phyloP scores from a whole-genome alignment of 2,329 filamentous ascomycete species.

The Elsinoe perseae region DNA sequence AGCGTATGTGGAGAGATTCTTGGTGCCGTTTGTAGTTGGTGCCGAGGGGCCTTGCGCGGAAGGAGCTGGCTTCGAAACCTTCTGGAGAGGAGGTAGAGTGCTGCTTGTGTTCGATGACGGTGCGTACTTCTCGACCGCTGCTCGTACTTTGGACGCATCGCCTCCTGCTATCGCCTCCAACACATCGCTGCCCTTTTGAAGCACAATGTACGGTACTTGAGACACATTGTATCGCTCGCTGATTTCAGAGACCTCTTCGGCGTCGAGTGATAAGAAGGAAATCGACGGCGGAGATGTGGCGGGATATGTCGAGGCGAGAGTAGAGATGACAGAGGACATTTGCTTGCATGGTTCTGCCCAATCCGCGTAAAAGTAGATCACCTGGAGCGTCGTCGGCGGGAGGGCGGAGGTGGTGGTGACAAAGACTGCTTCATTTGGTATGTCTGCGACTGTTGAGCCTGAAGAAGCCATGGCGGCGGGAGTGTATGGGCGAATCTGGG shows the following conservation, averaged over 20 bases:
- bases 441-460: slow-evolving; percentile 57
- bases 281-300: slow-evolving; percentile 57
- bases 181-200: slow-evolving; percentile 66
- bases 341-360: slow-evolving; percentile 96
- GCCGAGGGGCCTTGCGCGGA: slow-evolving; percentile 19
- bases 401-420: slow-evolving; percentile 58
- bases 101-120: slow-evolving; percentile 35
- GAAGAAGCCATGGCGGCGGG: not conserved
- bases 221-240: slow-evolving; percentile 90
- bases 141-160: slow-evolving; percentile 76
- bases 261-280: slow-evolving; percentile 84
- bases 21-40: slow-evolving; percentile 26
- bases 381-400: slow-evolving; percentile 61
- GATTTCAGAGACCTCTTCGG: slow-evolving; percentile 86
- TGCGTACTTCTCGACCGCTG: slow-evolving; percentile 76
- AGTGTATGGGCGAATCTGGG: not conserved
- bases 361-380: slow-evolving; percentile 91
- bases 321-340: slow-evolving; percentile 79
- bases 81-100: slow-evolving; percentile 37
- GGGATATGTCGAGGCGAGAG: slow-evolving; percentile 80
- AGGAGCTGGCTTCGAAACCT: slow-evolving; percentile 38
- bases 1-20: slow-evolving; percentile 40
- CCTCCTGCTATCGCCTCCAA: slow-evolving; percentile 84
- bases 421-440: slow-evolving; percentile 68
- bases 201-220: slow-evolving; percentile 84